A percentile compares a stretch with the other conserved stretches of the same genome.
These are phyloP conservation scores for Candida khao-thaluensis DNA, from an alignment of 805 yeast species.

Conservation along the genomic window DNA sequence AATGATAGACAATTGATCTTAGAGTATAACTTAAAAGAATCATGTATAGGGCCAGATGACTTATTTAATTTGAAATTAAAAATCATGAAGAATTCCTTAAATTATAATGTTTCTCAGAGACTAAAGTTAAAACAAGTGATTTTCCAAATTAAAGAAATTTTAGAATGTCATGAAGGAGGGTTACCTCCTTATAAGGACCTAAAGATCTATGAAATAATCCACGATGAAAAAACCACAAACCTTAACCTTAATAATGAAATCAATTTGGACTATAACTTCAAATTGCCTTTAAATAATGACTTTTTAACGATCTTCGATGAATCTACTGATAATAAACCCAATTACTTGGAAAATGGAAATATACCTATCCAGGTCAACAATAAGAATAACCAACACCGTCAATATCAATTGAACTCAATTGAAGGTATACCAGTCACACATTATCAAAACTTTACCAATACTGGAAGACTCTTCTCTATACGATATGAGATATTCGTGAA, in stretches of 20 bases:
- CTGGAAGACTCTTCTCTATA: conserved; percentile 51
- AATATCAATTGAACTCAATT: conserved; percentile 25
- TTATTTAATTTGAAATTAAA: conserved; percentile 37
- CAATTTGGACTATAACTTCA: conserved; percentile 22
- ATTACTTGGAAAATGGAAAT: conserved; percentile 5
- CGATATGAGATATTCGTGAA: conserved; percentile 52
- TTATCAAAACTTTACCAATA: conserved; percentile 50
- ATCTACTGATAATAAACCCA: conserved; percentile 1
- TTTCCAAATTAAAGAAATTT: conserved; percentile 51
- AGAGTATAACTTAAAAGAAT: conserved; percentile 46
- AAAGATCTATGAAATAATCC: conserved; percentile 34
- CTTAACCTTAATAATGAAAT: conserved; percentile 29
- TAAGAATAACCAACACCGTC: conserved; percentile 22
- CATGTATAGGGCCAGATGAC: conserved; percentile 62
- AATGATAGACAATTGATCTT: conserved; percentile 49
- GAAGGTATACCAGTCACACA: conserved; percentile 45
- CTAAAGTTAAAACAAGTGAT: conserved; percentile 45
- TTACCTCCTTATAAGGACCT: conserved; percentile 48
- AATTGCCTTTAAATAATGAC: conserved; percentile 37
- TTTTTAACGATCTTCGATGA: conserved; percentile 26
- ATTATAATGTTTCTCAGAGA: conserved; percentile 28
- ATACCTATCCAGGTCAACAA: conserved; percentile 15
- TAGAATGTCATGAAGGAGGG: conserved; percentile 55
- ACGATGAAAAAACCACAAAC: conserved; percentile 23
- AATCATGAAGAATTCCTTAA: conserved; percentile 39